Conservation (phyloP, 345 rosid genomes). For the Lepidium didymum region DNA sequence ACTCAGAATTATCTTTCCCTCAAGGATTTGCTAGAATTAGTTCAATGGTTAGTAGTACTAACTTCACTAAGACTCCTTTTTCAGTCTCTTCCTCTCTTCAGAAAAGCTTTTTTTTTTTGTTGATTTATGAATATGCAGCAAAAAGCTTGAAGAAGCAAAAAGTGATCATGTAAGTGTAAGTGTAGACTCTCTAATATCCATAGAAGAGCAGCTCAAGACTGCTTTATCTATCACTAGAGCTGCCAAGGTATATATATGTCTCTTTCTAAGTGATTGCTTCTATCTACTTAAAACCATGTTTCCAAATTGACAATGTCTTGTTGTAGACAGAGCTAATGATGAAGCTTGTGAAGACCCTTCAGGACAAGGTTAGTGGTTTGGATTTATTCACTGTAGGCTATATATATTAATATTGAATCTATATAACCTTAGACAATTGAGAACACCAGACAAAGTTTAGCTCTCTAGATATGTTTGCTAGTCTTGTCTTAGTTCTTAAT, state of each 20-base stretch:
- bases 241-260: conserved; percentile 22
- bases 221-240: conserved; percentile 18
- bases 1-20: not conserved
- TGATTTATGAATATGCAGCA: conserved; percentile 7
- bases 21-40: conserved; percentile 8
- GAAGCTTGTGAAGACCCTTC: not conserved
- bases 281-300: not conserved
- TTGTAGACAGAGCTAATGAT: conserved; percentile 10
- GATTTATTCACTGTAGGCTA: not conserved
- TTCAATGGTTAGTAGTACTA: conserved; percentile 22
- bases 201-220: conserved; percentile 20
- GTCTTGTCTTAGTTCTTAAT: no score
- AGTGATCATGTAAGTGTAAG: not conserved
- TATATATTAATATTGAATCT: no score
- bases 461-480: no score
- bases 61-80: not conserved
- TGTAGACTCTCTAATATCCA: not conserved
- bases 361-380: conserved; percentile 15
- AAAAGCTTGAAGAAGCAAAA: conserved; percentile 10
- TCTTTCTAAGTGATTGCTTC: not conserved
- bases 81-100: not conserved
- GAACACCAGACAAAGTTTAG: no score
- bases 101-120: not conserved
- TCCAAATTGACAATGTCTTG: not conserved
- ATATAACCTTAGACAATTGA: no score